phyloP scores from a whole-genome alignment of 345 rosid species.

The Eucalyptus lansdowneana region DNA sequence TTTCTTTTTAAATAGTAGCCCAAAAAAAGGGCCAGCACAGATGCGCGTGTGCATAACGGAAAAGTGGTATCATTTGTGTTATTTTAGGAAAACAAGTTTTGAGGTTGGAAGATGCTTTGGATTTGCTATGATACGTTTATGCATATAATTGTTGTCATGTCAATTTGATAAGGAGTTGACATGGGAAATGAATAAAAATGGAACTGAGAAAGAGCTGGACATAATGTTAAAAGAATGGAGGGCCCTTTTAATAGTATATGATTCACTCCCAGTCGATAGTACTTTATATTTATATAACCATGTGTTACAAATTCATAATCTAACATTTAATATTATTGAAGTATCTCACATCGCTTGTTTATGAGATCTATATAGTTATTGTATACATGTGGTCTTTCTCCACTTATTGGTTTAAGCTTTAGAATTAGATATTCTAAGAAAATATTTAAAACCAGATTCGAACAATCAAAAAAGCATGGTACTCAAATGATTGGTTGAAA shows the following conservation, averaged over 20 bases:
- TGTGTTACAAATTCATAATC: neutral
- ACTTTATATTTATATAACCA: neutral
- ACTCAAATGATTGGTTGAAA: neutral
- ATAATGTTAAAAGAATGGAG: neutral
- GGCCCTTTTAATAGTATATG: neutral
- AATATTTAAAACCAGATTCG: neutral
- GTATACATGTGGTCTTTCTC: neutral
- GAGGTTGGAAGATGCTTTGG: neutral
- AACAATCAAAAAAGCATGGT: fast-evolving
- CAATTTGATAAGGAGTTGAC: neutral
- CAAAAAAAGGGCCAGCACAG: neutral
- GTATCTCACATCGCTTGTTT: neutral
- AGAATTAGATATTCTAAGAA: neutral
- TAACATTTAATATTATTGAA: neutral
- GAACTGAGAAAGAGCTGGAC: neutral
- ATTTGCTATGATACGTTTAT: neutral
- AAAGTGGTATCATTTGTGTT: neutral
- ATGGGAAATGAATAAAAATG: neutral
- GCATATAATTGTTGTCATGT: neutral
- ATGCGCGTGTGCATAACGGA: neutral
- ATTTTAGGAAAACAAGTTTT: neutral
- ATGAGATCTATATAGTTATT: neutral
- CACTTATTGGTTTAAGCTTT: neutral
- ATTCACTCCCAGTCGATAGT: neutral
- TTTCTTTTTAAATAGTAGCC: neutral